These are phyloP conservation scores for Pugionium cornutum DNA, from an alignment of 345 rosid genomes.

Conservation along the genomic window DNA sequence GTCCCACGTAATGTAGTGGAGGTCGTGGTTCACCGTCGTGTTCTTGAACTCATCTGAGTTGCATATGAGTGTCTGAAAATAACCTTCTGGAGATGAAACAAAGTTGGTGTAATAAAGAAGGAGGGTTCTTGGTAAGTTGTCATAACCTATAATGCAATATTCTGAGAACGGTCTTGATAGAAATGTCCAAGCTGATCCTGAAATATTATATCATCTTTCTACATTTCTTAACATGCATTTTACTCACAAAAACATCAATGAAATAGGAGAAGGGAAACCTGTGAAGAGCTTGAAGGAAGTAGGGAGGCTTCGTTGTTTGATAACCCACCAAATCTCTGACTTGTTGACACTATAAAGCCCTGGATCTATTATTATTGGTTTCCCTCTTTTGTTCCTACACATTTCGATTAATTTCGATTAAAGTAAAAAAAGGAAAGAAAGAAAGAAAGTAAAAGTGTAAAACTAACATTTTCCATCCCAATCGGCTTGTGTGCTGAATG, in stretches of 20 bases:
- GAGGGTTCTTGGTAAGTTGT: constrained; percentile 86
- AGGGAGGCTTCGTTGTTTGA: constrained; percentile 74
- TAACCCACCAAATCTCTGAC: constrained; percentile 85
- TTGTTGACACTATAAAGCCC: constrained; percentile 71
- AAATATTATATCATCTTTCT: constrained; percentile 4
- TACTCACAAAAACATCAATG: too few relatives aligned
- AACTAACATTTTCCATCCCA: constrained; percentile 92
- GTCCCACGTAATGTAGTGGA: constrained; percentile 93
- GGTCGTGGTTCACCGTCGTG: constrained; percentile 85
- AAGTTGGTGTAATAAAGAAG: constrained; percentile 90
- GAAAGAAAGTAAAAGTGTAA: background rate
- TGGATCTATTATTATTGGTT: constrained; percentile 86
- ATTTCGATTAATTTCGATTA: background rate
- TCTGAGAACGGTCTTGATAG: constrained; percentile 88
- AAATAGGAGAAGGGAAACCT: constrained; percentile 45
- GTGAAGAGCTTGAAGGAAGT: constrained; percentile 90
- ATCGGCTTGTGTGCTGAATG: constrained; percentile 71
- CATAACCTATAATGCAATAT: constrained; percentile 76
- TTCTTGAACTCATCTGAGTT: constrained; percentile 75
- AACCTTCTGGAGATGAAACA: constrained; percentile 86
- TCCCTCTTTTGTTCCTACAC: constrained; percentile 81
- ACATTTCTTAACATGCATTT: background rate
- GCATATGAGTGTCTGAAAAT: constrained; percentile 89
- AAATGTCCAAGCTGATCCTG: constrained; percentile 94
- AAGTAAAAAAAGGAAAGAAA: too few relatives aligned